Evolutionary conservation across 2,329 filamentous ascomycete genomes (phyloP).

Genomic region (Monosporascus sp.): DNA sequence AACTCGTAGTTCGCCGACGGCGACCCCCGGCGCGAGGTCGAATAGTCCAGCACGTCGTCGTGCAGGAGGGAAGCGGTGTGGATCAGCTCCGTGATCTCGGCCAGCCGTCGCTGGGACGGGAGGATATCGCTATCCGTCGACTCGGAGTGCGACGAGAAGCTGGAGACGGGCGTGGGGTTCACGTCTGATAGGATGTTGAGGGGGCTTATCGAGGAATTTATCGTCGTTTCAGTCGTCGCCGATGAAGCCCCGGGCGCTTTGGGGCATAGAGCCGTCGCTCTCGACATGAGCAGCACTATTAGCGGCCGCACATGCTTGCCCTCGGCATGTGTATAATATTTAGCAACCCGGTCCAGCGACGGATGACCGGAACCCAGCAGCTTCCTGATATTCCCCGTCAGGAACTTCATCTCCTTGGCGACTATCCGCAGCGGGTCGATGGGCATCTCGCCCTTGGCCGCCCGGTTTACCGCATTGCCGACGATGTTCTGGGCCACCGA

Average conservation of each 20-base stretch:
- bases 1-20: slow-evolving; percentile 92
- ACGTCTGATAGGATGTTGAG: slow-evolving; percentile 64
- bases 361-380: slow-evolving; percentile 93
- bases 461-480: slow-evolving; percentile 58
- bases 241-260: slow-evolving; percentile 41
- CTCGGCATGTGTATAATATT: slow-evolving; percentile 96
- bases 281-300: slow-evolving; percentile 92
- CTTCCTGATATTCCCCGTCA: slow-evolving; percentile 89
- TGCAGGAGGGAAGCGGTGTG: slow-evolving; percentile 95
- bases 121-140: slow-evolving; percentile 65
- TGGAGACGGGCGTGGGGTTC: slow-evolving; percentile 66
- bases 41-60: slow-evolving; percentile 97
- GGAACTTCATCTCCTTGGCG: slow-evolving; percentile 92
- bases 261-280: slow-evolving; percentile 78
- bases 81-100: slow-evolving; percentile 95
- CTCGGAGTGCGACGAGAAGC: slow-evolving; percentile 36
- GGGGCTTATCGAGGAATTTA: slow-evolving; percentile 53
- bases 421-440: slow-evolving; percentile 87
- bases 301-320: slow-evolving; percentile 95
- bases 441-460: slow-evolving; percentile 61
- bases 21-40: slow-evolving; percentile 73
- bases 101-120: slow-evolving; percentile 85
- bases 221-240: slow-evolving; percentile 39
- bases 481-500: slow-evolving; percentile 67
- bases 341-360: slow-evolving; percentile 87